phyloP scores from a whole-genome alignment of 495 filamentous ascomycete species.

The Hyaloscypha finlandica region DNA sequence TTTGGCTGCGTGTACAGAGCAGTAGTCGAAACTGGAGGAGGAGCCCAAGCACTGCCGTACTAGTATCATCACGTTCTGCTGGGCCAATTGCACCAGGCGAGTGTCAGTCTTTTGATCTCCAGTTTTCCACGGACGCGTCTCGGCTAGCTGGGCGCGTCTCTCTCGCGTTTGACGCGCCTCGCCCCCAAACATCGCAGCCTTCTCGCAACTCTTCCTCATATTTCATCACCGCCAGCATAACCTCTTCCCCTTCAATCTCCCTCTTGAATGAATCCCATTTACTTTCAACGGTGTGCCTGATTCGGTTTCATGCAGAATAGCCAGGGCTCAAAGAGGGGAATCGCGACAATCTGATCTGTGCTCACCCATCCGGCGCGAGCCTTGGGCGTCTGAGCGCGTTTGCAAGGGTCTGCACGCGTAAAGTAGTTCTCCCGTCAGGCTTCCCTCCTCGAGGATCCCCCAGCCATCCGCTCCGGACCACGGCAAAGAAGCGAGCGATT shows the following conservation, averaged over 20 bases:
- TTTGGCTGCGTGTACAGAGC: background rate
- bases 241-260: slow-evolving; percentile 9
- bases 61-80: background rate
- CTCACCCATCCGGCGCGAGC: background rate
- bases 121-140: background rate
- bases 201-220: slow-evolving; percentile 10
- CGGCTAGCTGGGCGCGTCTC: slow-evolving; percentile 17
- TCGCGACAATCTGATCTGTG: background rate
- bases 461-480: background rate
- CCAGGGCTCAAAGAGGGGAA: background rate
- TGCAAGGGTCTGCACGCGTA: background rate
- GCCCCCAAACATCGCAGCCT: background rate
- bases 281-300: slow-evolving; percentile 6
- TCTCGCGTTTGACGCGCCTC: background rate
- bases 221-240: background rate
- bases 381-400: background rate
- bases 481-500: background rate
- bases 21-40: slow-evolving; percentile 5
- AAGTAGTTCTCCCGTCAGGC: background rate
- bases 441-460: background rate
- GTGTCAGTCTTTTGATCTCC: background rate
- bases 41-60: background rate
- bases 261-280: slow-evolving; percentile 4
- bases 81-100: background rate
- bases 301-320: slow-evolving; percentile 6